These are phyloP conservation scores for Nakataea oryzae DNA, from an alignment of 2,329 filamentous ascomycete genomes.

Conservation along the genomic window DNA sequence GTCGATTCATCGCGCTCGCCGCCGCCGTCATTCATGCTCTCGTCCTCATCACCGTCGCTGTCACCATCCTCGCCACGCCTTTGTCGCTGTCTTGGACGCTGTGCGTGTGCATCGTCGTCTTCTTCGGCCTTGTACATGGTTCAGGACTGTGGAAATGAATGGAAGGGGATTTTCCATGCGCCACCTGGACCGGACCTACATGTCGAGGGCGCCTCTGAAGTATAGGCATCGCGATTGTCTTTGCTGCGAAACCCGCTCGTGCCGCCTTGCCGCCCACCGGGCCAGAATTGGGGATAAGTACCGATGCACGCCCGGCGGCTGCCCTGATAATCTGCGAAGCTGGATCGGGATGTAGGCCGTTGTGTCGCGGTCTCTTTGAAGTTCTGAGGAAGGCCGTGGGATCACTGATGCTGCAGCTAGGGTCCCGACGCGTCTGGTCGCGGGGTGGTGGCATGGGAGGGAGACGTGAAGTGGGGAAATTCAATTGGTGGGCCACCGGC, in stretches of 20 bases:
- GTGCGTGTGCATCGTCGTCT: slow-evolving; percentile 3
- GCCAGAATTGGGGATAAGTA: not conserved
- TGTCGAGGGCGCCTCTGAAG: slow-evolving; percentile 9
- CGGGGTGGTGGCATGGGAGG: not conserved
- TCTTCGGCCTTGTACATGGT: slow-evolving; percentile 8
- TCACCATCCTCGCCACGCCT: slow-evolving; percentile 11
- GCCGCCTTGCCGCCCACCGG: not conserved
- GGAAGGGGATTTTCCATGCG: too few species aligned
- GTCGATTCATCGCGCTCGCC: slow-evolving; percentile 22
- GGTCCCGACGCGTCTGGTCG: not conserved
- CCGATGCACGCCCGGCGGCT: too few species aligned
- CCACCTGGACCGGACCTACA: slow-evolving; percentile 4
- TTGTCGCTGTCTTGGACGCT: slow-evolving; percentile 6
- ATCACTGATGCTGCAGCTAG: not conserved
- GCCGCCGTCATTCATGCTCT: slow-evolving; percentile 20
- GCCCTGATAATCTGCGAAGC: not conserved
- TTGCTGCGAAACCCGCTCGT: not conserved
- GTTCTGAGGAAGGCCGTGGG: not conserved
- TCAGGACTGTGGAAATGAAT: not conserved
- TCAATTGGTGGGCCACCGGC: not conserved
- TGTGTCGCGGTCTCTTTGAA: too few species aligned
- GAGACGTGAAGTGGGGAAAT: not conserved
- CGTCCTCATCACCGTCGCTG: slow-evolving; percentile 24
- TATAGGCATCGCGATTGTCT: slow-evolving; percentile 6
- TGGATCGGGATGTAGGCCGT: not conserved